phyloP scores from a whole-genome alignment of 2,329 filamentous ascomycete species.

The Trichoderma sp. region DNA sequence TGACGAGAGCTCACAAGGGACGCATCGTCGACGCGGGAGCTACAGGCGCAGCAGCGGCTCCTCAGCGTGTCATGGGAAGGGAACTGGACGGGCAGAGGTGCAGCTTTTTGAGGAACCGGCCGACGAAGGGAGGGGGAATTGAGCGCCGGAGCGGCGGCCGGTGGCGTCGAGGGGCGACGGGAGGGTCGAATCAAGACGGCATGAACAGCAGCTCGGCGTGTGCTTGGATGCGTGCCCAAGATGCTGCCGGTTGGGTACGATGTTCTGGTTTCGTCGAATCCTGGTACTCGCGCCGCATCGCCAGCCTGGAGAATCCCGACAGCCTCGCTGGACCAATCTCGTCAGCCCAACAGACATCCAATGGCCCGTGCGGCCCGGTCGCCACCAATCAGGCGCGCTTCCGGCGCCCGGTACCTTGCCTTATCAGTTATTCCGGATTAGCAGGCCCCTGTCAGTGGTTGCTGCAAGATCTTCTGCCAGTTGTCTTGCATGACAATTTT shows the following conservation, averaged over 20 bases:
- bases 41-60: constrained; percentile 12
- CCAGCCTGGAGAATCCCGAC: constrained; percentile 30
- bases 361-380: constrained; percentile 17
- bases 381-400: constrained; percentile 32
- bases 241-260: constrained; percentile 9
- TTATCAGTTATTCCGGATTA: constrained; percentile 40
- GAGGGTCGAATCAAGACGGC: not conserved
- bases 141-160: not conserved
- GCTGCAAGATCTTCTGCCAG: constrained; percentile 27
- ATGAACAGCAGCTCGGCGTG: constrained; percentile 4
- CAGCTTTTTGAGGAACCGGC: not conserved
- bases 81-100: not conserved
- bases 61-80: constrained; percentile 25
- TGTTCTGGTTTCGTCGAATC: constrained; percentile 14
- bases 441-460: constrained; percentile 10
- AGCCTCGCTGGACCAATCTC: constrained; percentile 30
- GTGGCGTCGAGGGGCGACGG: not conserved
- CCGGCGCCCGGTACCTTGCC: constrained; percentile 32
- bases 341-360: constrained; percentile 1
- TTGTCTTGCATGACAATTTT: constrained; percentile 34
- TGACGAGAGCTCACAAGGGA: constrained; percentile 37
- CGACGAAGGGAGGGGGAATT: not conserved
- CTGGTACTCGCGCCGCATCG: constrained; percentile 26
- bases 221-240: constrained; percentile 23
- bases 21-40: constrained; percentile 37